Evolutionary conservation across 176 grass and related monocot genomes (phyloP).

Genomic region (Musa acuminata): DNA sequence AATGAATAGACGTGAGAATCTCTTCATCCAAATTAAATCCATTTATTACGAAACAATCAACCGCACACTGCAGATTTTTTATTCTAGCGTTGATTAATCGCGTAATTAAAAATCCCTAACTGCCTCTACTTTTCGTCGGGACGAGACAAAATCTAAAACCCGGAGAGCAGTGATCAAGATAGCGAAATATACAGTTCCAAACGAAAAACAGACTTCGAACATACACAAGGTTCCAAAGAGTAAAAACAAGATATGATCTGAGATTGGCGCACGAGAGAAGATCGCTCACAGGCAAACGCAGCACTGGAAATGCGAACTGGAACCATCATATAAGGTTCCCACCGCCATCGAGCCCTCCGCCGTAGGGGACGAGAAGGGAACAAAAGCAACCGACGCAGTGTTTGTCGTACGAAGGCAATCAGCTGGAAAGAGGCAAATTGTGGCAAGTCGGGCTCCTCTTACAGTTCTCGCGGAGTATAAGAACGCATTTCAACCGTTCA

Average conservation of each 20-base stretch:
- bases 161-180: too few relatives aligned
- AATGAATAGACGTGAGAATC: background rate
- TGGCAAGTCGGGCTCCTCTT: too few relatives aligned
- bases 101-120: background rate
- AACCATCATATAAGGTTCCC: constrained; percentile 11
- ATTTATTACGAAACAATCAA: background rate
- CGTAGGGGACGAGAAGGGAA: background rate
- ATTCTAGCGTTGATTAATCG: background rate
- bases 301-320: constrained; percentile 46
- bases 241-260: background rate
- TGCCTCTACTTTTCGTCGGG: too few relatives aligned
- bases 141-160: too few relatives aligned
- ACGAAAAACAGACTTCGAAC: too few relatives aligned
- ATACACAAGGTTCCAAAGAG: background rate
- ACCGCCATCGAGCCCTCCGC: background rate
- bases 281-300: constrained; percentile 80
- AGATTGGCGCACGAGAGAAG: background rate
- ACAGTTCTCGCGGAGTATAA: too few relatives aligned
- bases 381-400: background rate
- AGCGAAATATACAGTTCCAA: too few relatives aligned
- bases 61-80: background rate
- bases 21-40: background rate
- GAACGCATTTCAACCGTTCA: too few relatives aligned
- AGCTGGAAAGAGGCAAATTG: too few relatives aligned
- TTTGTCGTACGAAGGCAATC: too few relatives aligned